Conservation (phyloP, 495 filamentous ascomycete genomes). For the Neurospora cerealis region DNA sequence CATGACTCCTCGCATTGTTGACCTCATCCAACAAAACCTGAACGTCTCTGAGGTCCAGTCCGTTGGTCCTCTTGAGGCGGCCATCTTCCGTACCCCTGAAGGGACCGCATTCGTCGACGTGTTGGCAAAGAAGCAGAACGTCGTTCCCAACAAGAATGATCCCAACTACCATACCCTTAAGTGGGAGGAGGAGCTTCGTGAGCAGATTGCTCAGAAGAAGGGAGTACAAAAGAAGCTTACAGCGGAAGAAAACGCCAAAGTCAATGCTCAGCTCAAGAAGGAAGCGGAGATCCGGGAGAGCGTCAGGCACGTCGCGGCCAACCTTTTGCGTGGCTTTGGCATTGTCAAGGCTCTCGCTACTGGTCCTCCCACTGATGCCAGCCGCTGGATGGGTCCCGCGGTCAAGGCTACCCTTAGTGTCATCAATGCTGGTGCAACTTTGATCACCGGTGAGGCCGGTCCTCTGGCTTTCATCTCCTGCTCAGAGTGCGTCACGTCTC, state of each 20-base stretch:
- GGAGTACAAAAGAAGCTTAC: constrained; percentile 86
- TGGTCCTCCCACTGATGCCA: constrained; percentile 75
- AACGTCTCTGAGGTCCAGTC: constrained; percentile 51
- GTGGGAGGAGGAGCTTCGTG: constrained; percentile 90
- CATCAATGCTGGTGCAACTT: constrained; percentile 67
- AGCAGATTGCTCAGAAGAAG: constrained; percentile 83
- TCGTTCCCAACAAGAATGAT: constrained; percentile 63
- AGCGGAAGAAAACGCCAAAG: constrained; percentile 75
- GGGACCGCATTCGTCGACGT: constrained; percentile 86
- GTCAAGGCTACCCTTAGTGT: constrained; percentile 58
- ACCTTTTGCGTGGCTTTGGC: constrained; percentile 69
- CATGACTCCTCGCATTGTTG: constrained; percentile 65
- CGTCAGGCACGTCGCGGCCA: constrained; percentile 55
- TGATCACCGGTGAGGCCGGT: constrained; percentile 71
- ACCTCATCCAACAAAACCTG: constrained; percentile 62
- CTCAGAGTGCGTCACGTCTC: constrained; percentile 57
- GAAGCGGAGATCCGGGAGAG: constrained; percentile 66
- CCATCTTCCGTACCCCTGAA: constrained; percentile 81
- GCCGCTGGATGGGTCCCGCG: constrained; percentile 74
- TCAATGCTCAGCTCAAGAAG: constrained; percentile 83
- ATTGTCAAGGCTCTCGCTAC: constrained; percentile 71
- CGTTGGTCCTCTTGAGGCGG: constrained; percentile 77
- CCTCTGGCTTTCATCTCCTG: constrained; percentile 69
- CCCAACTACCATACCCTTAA: constrained; percentile 94
- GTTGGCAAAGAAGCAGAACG: constrained; percentile 63